Conservation (phyloP, 164 flowering plant species). For the Magnolia changhungtana region DNA sequence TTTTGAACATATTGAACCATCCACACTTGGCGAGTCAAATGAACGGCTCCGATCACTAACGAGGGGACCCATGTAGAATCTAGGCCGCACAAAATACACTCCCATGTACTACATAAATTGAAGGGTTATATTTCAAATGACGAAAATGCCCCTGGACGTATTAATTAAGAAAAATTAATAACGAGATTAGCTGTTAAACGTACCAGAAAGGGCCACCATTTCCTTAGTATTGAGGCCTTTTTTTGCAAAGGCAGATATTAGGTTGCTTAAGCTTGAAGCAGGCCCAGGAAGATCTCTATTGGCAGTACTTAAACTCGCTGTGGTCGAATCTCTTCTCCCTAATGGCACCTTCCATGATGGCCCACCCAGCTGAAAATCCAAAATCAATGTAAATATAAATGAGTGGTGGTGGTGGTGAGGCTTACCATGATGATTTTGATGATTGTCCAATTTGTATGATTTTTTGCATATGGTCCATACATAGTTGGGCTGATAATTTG, state of each 20-base stretch:
- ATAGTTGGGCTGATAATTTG: too few species aligned
- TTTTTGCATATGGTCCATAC: too few species aligned
- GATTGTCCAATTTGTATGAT: too few species aligned
- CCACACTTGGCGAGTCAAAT: neutral
- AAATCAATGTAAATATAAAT: neutral
- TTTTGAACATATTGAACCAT: too few species aligned
- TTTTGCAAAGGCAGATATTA: conserved; percentile 9
- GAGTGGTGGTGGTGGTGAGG: too few species aligned
- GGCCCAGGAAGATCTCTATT: conserved; percentile 20
- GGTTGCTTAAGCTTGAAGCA: conserved; percentile 14
- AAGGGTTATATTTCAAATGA: neutral
- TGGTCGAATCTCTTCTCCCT: conserved; percentile 34
- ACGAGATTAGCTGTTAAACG: neutral
- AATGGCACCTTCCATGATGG: conserved; percentile 25
- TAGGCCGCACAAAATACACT: neutral
- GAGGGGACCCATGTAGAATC: neutral
- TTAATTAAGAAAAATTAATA: neutral
- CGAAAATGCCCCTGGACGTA: neutral
- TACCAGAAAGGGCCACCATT: conserved; percentile 29
- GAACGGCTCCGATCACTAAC: neutral
- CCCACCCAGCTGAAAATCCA: conserved; percentile 27
- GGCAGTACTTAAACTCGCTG: conserved; percentile 22
- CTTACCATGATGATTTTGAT: too few species aligned
- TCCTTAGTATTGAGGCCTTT: conserved; percentile 16
- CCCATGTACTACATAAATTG: neutral